A percentile compares a stretch with the other conserved stretches of the same genome.
Evolutionary conservation across 495 filamentous ascomycete species (phyloP).

Genomic region (Penicillium diatomitis): DNA sequence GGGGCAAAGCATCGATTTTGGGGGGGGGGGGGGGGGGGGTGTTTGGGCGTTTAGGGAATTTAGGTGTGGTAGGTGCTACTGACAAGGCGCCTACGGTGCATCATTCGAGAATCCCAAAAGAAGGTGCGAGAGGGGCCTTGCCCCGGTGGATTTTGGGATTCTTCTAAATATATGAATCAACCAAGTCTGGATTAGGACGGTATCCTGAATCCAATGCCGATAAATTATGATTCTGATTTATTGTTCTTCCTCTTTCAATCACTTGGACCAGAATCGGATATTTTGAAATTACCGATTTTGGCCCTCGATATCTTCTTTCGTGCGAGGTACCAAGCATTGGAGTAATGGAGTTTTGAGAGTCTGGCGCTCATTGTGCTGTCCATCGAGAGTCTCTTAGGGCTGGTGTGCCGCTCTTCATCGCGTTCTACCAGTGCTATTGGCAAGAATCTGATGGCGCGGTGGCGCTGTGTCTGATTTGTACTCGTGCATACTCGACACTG

Average conservation of each 20-base stretch:
- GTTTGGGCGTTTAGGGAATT: slow-evolving; percentile 6
- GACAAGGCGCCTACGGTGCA: slow-evolving; percentile 9
- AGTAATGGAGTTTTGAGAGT: background rate
- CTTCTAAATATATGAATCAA: background rate
- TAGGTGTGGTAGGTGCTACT: slow-evolving; percentile 27
- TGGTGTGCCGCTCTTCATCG: too few relatives aligned
- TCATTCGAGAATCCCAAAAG: slow-evolving; percentile 2
- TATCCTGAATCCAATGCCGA: background rate
- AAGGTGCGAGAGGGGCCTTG: too few relatives aligned
- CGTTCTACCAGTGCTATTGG: too few relatives aligned
- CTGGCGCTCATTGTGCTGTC: background rate
- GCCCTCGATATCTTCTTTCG: background rate
- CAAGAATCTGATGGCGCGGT: too few relatives aligned
- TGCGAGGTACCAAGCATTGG: background rate
- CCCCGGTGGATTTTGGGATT: too few relatives aligned
- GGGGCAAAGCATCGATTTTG: slow-evolving; percentile 5
- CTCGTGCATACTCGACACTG: too few relatives aligned
- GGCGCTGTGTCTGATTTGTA: too few relatives aligned
- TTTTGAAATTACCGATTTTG: background rate
- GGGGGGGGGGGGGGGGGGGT: slow-evolving; percentile 6
- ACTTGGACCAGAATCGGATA: too few relatives aligned
- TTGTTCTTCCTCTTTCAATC: background rate
- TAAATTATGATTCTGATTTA: background rate
- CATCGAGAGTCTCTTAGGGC: background rate
- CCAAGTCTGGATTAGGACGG: background rate